Base-by-base conservation (phyloP, 768 basidiomycete genomes). In the Lactifluus volemus region DNA sequence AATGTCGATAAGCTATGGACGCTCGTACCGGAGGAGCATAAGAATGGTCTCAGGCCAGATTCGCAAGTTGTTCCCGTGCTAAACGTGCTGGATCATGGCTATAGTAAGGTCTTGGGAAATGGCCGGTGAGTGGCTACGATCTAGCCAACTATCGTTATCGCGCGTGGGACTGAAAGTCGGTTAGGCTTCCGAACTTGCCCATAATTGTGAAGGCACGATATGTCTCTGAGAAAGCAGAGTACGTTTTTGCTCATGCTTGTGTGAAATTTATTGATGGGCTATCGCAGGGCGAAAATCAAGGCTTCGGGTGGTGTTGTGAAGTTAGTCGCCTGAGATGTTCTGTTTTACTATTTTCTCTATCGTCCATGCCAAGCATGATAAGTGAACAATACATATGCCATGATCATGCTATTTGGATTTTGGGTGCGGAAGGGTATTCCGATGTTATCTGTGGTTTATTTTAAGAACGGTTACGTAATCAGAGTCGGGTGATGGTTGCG, bases 151-250 rank as follows among this genome's bases (percentile, higher is more conserved):
- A 29, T 34, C 12, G 12, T 10, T 17, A 19, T 38, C 49, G 3
- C 21, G 8, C 29, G 19, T 45, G 21, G 7, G 19, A 54, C 29
- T 51, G 42, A 52, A 25, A 9, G 38, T 48, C 32, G 38, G 4
- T 11, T 42, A 66, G 92, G 67, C 82, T 98, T 65, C 92, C 92
- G 65, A 86, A 86, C 71, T 77, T 90, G 53, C 97, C 97, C 15
- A 92, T 93, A 80, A 98, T 99, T 71, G 91, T 99, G 69, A 98
- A 98, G 81, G 94, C 97, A 58, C 93, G 97, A 65, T 96, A 87
- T 71, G 94, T 98, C 56, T 96, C 93, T 45, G 80, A 77, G 68
- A 86, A 81, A 70, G 94, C 94, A 65, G 91, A 93, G 91, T 82
- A 65, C 21, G 80, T 78, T 36, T 3, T 48, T 5, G 63, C 4